Evolutionary conservation across 768 basidiomycete species (phyloP), one percentile per base, ranked within the genome.

Genomic region (Polyporus arcularius): DNA sequence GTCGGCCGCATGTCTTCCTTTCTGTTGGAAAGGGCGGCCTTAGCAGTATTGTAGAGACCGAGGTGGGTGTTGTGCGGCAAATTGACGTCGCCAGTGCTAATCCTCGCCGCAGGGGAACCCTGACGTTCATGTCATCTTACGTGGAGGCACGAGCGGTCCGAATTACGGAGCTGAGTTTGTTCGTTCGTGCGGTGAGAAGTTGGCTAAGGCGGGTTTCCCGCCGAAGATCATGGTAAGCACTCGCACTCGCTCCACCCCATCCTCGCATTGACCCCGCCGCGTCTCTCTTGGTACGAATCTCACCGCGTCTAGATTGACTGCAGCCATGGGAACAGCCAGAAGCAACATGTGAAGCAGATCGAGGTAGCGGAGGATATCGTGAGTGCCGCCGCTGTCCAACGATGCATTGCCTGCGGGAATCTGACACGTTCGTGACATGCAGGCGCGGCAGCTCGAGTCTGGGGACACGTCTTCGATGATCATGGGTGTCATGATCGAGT

Each of bases 21-120:
- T 91, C 89, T 66, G 97, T 99, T 35, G 97, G 96, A 32, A 98
- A 98, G 77, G 95, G 97, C 75, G 96, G 96, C 12, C 74, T 96
- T 67, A 92, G 90, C 67, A 91, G 92, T 71, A 95, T 98, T 66
- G 88, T 98, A 58, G 96, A 98, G 79, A 98, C 97, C 1, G 86
- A 89, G 75, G 94, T 88, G 52, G 45, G 78, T 72, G 9, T 43
- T 43, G 42, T 11, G 14, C 40, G 50, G 16, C 14, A n/a, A 4
- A 21, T 5, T 39, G 31, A 28, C 30, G 31, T 32, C 30, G 16
- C 51, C 16, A 21, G 41, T 48, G 40, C 42, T 46, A 16, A 61
- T 52, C 39, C 16, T 38, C 28, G 16, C 16, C 21, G 9, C 51
- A 93, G 93, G 96, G 86, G 58, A 98, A 96, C 73, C 89, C 87